These are phyloP conservation scores for Russula sp. DNA, from an alignment of 768 basidiomycete genomes.

Conservation along the genomic window DNA sequence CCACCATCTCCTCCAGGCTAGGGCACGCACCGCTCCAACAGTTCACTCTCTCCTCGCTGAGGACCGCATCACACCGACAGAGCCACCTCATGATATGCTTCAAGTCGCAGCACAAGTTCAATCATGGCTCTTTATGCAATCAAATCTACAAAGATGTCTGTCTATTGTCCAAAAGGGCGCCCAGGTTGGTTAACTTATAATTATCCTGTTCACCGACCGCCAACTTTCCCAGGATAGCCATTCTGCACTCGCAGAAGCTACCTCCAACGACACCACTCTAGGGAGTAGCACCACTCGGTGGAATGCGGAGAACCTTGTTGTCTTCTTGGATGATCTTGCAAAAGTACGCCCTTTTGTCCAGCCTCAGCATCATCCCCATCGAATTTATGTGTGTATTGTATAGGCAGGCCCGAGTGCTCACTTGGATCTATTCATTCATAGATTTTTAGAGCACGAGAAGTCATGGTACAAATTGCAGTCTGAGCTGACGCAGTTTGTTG, in stretches of 20 bases:
- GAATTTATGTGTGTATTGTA: not conserved
- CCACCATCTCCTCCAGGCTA: not conserved
- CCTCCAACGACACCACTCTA: not conserved
- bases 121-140: conserved; percentile 57
- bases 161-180: conserved; percentile 36
- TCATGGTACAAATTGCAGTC: conserved; percentile 11
- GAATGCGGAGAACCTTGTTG: conserved; percentile 3
- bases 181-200: conserved; percentile 13
- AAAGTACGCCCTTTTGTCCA: not conserved
- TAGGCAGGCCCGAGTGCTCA: conserved; percentile 3
- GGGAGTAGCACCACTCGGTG: not conserved
- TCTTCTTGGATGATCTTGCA: conserved; percentile 12
- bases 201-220: not conserved
- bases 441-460: conserved; percentile 22
- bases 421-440: conserved; percentile 12
- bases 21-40: not conserved
- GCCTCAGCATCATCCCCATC: not conserved
- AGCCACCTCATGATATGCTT: conserved; percentile 28
- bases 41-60: not conserved
- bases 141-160: conserved; percentile 49
- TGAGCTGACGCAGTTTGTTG: conserved; percentile 11
- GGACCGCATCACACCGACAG: not conserved
- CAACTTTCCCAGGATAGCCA: conserved; percentile 15
- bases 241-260: not conserved
- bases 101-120: conserved; percentile 49